Percentiles rank a stretch among this genome's conserved stretches.
phyloP scores from a whole-genome alignment of 768 basidiomycete genomes.

The Roridomyces roridus region DNA sequence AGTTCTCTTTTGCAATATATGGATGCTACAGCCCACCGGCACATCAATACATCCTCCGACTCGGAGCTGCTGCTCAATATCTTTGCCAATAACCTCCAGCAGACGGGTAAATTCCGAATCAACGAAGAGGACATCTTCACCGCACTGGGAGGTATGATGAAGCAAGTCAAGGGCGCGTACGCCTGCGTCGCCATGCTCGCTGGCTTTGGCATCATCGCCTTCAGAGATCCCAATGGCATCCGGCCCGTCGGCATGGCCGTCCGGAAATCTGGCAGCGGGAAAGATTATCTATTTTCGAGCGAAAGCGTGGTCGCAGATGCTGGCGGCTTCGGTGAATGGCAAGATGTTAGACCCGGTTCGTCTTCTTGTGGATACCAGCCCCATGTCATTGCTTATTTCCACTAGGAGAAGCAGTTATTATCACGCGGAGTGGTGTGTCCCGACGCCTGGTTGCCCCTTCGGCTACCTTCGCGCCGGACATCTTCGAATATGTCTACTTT shows the following conservation, averaged over 20 bases:
- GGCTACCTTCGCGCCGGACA: slow-evolving; percentile 91
- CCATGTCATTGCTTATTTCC: neutral
- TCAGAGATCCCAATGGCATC: slow-evolving; percentile 98
- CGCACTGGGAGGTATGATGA: slow-evolving; percentile 89
- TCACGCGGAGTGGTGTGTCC: slow-evolving; percentile 80
- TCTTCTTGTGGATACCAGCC: slow-evolving; percentile 3
- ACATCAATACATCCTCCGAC: slow-evolving; percentile 99
- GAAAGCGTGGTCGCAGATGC: slow-evolving; percentile 98
- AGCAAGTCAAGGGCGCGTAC: slow-evolving; percentile 90
- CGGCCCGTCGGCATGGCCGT: slow-evolving; percentile 89
- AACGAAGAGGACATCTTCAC: slow-evolving; percentile 99
- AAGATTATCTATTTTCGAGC: slow-evolving; percentile 90
- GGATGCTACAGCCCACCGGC: slow-evolving; percentile 95
- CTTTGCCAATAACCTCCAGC: slow-evolving; percentile 96
- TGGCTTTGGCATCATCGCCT: slow-evolving; percentile 97
- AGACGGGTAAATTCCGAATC: slow-evolving; percentile 98
- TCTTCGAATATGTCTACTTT: slow-evolving; percentile 99
- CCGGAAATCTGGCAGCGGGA: slow-evolving; percentile 62
- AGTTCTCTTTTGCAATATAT: slow-evolving; percentile 85
- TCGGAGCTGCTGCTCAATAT: slow-evolving; percentile 97
- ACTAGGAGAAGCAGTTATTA: slow-evolving; percentile 93
- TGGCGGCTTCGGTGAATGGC: slow-evolving; percentile 89
- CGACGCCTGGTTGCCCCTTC: slow-evolving; percentile 75
- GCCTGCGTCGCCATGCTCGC: slow-evolving; percentile 99
- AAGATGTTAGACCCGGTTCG: slow-evolving; percentile 89